Percentiles rank a stretch among this genome's conserved stretches.
These are phyloP conservation scores for Lecanicillium sp. DNA, from an alignment of 2,329 filamentous ascomycete genomes.

Conservation along the genomic window DNA sequence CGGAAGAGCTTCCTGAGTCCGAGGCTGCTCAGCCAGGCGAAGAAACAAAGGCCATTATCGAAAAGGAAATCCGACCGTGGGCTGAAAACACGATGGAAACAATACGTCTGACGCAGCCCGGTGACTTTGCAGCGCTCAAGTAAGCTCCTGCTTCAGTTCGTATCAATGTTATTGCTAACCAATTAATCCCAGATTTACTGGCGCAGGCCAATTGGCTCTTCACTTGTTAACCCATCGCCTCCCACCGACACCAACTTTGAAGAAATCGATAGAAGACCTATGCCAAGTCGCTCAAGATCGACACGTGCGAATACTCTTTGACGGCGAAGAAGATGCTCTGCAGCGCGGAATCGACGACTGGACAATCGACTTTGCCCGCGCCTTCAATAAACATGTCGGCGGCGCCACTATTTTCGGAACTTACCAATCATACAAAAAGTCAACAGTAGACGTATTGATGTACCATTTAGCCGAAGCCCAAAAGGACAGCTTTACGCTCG, in stretches of 20 bases:
- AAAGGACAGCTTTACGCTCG: conserved; percentile 55
- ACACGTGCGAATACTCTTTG: conserved; percentile 46
- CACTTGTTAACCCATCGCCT: neutral
- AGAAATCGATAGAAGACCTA: neutral
- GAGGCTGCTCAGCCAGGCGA: neutral
- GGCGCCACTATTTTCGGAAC: conserved; percentile 70
- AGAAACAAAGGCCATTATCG: neutral
- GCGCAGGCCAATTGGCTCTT: conserved; percentile 1
- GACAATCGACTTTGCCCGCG: conserved; percentile 67
- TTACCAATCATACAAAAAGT: conserved; percentile 70
- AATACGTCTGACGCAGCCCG: neutral
- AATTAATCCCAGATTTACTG: conserved; percentile 1
- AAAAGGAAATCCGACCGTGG: conserved; percentile 1
- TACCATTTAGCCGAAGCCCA: conserved; percentile 51
- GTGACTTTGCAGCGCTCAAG: conserved; percentile 7
- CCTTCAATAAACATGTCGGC: conserved; percentile 59
- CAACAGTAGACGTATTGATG: conserved; percentile 46
- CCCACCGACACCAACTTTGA: neutral
- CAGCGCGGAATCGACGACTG: conserved; percentile 76
- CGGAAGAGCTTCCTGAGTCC: no score
- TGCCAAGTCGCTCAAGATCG: conserved; percentile 1
- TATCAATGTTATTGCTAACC: neutral
- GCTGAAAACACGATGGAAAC: conserved; percentile 3
- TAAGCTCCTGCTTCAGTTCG: neutral
- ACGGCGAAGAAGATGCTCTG: conserved; percentile 75